A percentile compares a stretch with the other conserved stretches of the same genome.
Conservation (phyloP, 768 basidiomycete species). For the Wakefieldia striispora region DNA sequence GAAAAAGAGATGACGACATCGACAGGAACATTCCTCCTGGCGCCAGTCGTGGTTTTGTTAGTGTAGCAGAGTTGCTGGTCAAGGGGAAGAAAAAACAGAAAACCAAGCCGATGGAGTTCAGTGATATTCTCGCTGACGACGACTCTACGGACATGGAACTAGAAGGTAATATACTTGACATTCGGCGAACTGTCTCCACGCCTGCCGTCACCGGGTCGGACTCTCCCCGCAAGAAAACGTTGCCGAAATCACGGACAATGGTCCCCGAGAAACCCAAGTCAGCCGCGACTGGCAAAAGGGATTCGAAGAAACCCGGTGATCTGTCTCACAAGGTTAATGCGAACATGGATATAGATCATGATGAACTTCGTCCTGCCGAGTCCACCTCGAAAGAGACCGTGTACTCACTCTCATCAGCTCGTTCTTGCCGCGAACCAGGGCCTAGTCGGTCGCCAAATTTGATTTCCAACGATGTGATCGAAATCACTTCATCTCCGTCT, state of each 20-base stretch:
- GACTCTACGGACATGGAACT: constrained; percentile 71
- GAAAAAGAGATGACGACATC: constrained; percentile 68
- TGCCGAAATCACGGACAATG: constrained; percentile 48
- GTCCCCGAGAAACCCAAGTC: constrained; percentile 24
- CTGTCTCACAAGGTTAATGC: constrained; percentile 44
- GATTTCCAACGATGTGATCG: constrained; percentile 26
- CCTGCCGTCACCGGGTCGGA: constrained; percentile 38
- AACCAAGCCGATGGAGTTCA: constrained; percentile 41
- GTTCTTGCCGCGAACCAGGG: neutral
- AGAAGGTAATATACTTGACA: constrained; percentile 49
- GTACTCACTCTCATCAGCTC: constrained; percentile 6
- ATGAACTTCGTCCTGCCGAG: constrained; percentile 24
- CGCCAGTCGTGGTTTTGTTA: constrained; percentile 71
- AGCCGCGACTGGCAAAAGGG: constrained; percentile 22
- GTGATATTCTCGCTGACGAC: constrained; percentile 50
- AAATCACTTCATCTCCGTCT: constrained; percentile 30
- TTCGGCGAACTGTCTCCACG: constrained; percentile 50
- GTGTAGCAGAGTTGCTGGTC: constrained; percentile 58
- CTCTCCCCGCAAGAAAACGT: constrained; percentile 34
- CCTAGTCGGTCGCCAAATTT: constrained; percentile 22
- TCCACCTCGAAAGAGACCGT: constrained; percentile 1
- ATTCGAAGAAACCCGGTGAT: constrained; percentile 37
- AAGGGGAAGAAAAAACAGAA: constrained; percentile 53
- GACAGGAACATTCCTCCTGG: constrained; percentile 70
- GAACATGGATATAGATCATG: constrained; percentile 54